Evolutionary conservation across 2,329 filamentous ascomycete species (phyloP).

Genomic region (Apiospora marii): DNA sequence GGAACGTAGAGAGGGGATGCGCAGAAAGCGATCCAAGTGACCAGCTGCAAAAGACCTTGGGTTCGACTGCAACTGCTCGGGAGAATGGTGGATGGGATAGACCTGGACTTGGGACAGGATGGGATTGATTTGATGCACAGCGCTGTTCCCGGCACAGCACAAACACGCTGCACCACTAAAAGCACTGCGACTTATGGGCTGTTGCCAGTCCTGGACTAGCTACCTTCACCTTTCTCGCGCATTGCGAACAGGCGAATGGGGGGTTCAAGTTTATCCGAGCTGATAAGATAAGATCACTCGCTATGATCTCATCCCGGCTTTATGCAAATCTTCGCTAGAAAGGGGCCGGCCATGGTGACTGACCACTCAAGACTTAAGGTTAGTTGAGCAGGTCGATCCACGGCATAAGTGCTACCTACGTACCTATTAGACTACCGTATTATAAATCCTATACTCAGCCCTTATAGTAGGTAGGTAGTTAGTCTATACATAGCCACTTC

Average conservation of each 20-base stretch:
- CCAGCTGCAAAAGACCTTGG: conserved; percentile 18
- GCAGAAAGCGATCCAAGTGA: conserved; percentile 20
- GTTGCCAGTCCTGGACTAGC: conserved; percentile 1
- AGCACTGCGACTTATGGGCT: conserved; percentile 3
- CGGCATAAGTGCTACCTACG: background rate
- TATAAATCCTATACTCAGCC: background rate
- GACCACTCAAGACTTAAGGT: background rate
- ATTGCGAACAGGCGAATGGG: background rate
- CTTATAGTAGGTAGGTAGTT: background rate
- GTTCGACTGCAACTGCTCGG: conserved; percentile 16
- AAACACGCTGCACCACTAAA: conserved; percentile 6
- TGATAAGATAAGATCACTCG: conserved; percentile 20
- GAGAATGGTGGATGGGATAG: conserved; percentile 13
- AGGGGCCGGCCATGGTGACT: background rate
- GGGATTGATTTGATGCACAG: conserved; percentile 19
- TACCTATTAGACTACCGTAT: background rate
- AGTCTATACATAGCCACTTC: background rate
- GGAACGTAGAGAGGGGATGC: conserved; percentile 11
- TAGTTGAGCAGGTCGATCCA: background rate
- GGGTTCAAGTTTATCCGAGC: conserved; percentile 21
- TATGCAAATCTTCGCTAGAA: conserved; percentile 2
- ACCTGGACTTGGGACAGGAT: conserved; percentile 8
- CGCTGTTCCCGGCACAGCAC: conserved; percentile 19
- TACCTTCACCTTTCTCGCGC: conserved; percentile 7
- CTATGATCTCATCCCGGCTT: conserved; percentile 11